Evolutionary conservation across 1,139 yeast genomes (phyloP).

Genomic region (Nadsonia starkeyi-henricii): DNA sequence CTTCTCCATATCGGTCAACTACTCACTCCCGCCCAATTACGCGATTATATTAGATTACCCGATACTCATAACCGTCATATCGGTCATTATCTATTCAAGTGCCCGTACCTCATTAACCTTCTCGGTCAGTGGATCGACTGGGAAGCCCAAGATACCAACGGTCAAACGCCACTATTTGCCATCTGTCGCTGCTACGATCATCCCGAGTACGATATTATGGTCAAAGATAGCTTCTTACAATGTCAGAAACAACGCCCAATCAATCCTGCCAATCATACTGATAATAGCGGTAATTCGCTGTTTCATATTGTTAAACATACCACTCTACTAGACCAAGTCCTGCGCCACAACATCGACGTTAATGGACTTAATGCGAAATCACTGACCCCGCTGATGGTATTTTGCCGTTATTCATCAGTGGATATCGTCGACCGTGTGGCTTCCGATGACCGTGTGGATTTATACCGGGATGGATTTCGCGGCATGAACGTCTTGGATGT

Average conservation of each 20-base stretch:
- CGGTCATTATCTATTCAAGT: neutral
- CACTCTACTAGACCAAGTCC: constrained; percentile 27
- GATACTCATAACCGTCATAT: neutral
- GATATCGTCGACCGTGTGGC: constrained; percentile 37
- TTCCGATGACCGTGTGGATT: constrained; percentile 17
- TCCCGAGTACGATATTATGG: constrained; percentile 38
- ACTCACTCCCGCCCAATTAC: neutral
- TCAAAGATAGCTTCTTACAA: constrained; percentile 28
- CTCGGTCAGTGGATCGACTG: constrained; percentile 54
- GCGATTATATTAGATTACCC: neutral
- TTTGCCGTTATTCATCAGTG: constrained; percentile 53
- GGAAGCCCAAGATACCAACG: constrained; percentile 51
- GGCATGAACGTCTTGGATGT: constrained; percentile 38
- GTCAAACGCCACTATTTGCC: constrained; percentile 70
- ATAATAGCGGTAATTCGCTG: constrained; percentile 57
- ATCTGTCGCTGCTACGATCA: constrained; percentile 76
- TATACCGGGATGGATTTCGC: constrained; percentile 16
- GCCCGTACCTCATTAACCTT: neutral
- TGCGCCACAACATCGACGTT: constrained; percentile 32
- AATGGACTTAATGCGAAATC: constrained; percentile 48
- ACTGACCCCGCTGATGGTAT: constrained; percentile 57
- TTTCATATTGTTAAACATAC: constrained; percentile 52
- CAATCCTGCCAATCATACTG: constrained; percentile 43
- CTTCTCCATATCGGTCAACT: neutral
- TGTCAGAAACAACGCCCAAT: constrained; percentile 15